These are phyloP conservation scores for Diaporthe longicolla DNA, from an alignment of 2,329 filamentous ascomycete genomes.

Conservation along the genomic window DNA sequence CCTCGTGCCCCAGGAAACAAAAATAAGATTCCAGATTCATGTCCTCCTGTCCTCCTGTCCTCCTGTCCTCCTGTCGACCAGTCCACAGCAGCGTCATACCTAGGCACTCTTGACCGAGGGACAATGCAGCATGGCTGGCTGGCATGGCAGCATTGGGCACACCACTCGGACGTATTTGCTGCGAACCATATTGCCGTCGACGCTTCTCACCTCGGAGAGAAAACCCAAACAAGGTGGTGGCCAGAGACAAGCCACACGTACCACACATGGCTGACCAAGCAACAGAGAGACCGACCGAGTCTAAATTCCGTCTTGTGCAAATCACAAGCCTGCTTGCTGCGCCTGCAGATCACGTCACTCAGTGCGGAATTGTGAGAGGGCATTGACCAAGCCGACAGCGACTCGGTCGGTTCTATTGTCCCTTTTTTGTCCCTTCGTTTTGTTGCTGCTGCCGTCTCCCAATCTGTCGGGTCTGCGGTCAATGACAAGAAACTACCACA, in stretches of 20 bases:
- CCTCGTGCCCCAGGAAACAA: slow-evolving; percentile 14
- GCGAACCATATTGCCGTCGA: slow-evolving; percentile 12
- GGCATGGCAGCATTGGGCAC: background rate
- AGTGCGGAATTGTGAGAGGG: slow-evolving; percentile 2
- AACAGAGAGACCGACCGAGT: slow-evolving; percentile 14
- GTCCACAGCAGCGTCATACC: background rate
- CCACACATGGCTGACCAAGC: slow-evolving; percentile 13
- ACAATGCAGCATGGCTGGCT: background rate
- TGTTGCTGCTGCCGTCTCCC: background rate
- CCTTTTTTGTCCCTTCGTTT: background rate
- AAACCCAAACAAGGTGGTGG: slow-evolving; percentile 12
- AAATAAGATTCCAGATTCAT: slow-evolving; percentile 31
- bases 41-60: slow-evolving; percentile 7
- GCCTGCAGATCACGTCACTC: slow-evolving; percentile 24
- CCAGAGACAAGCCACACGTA: background rate
- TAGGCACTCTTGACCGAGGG: background rate
- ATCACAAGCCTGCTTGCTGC: slow-evolving; percentile 26
- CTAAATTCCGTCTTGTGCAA: slow-evolving; percentile 17
- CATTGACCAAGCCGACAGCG: background rate
- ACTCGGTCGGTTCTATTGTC: background rate
- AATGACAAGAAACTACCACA: slow-evolving; percentile 21
- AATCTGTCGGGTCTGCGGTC: slow-evolving; percentile 19
- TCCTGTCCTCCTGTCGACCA: too few species aligned
- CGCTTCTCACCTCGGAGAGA: background rate
- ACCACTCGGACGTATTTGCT: slow-evolving; percentile 7